Percentiles rank a stretch among this genome's conserved stretches.
These are phyloP conservation scores for Keqinozyma sinolaborantium DNA, from an alignment of 1,139 yeast genomes.

Conservation along the genomic window DNA sequence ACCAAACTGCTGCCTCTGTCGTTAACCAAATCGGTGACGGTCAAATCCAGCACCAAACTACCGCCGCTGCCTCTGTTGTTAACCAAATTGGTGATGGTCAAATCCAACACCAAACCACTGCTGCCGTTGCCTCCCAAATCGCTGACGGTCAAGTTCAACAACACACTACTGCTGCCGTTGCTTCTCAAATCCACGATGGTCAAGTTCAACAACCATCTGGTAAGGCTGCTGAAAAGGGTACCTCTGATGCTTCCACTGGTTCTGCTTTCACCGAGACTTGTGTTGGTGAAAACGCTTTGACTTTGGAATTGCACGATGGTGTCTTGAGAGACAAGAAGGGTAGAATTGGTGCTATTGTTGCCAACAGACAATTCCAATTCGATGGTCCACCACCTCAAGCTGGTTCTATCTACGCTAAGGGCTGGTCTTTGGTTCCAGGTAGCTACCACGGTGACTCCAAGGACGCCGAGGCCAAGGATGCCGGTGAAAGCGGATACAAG, in stretches of 20 bases:
- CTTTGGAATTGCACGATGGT: conserved; percentile 24
- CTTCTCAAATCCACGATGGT: conserved; percentile 26
- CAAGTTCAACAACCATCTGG: conserved; percentile 30
- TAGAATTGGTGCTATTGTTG: conserved; percentile 42
- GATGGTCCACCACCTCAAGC: conserved; percentile 46
- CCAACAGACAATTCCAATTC: conserved; percentile 45
- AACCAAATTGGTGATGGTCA: conserved; percentile 35
- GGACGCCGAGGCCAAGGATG: conserved; percentile 14
- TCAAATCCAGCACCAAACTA: conserved; percentile 37
- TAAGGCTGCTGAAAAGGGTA: conserved; percentile 28
- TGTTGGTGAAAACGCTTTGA: conserved; percentile 23
- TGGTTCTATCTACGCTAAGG: conserved; percentile 37
- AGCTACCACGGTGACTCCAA: conserved; percentile 14
- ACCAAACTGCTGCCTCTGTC: conserved; percentile 26
- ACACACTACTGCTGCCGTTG: conserved; percentile 26
- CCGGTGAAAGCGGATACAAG: conserved; percentile 20
- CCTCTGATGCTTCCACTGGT: conserved; percentile 19
- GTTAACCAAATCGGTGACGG: conserved; percentile 38
- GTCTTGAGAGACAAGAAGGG: conserved; percentile 29
- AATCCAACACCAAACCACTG: conserved; percentile 32
- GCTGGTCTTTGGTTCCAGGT: conserved; percentile 35
- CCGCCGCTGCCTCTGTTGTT: conserved; percentile 27
- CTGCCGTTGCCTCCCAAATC: conserved; percentile 46
- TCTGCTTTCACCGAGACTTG: conserved; percentile 15
- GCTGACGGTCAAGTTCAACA: conserved; percentile 63